Evolutionary conservation across 345 rosid genomes (phyloP).

Genomic region (Hevea brasiliensis): DNA sequence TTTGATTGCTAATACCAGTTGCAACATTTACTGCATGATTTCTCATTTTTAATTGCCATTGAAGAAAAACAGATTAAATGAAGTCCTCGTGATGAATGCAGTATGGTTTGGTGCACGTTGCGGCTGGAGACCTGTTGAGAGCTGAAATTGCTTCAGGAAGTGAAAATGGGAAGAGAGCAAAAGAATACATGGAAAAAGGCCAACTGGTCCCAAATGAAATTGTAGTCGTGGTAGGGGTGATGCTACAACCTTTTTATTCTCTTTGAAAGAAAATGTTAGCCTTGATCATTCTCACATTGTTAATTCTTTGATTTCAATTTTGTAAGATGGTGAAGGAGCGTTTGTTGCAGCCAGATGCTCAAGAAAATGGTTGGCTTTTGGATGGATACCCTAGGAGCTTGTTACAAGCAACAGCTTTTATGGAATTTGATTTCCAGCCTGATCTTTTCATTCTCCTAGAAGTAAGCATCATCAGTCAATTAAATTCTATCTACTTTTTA

Average conservation of each 20-base stretch:
- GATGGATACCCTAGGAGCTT: constrained; percentile 96
- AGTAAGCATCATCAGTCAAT: constrained; percentile 35
- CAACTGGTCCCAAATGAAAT: constrained; percentile 74
- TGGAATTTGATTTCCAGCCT: constrained; percentile 62
- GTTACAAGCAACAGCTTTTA: constrained; percentile 85
- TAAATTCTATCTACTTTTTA: background rate
- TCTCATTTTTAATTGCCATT: constrained; percentile 19
- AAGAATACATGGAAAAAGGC: constrained; percentile 85
- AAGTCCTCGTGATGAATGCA: constrained; percentile 51
- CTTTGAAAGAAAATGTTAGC: background rate
- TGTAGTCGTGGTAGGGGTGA: constrained; percentile 55
- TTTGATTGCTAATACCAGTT: constrained; percentile 14
- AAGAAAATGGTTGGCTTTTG: constrained; percentile 87
- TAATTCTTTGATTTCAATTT: constrained; percentile 19
- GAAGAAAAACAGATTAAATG: constrained; percentile 27
- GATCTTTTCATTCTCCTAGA: constrained; percentile 83
- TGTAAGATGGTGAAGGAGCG: constrained; percentile 90
- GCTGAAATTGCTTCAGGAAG: constrained; percentile 78
- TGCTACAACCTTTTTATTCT: background rate
- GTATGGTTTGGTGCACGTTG: constrained; percentile 89
- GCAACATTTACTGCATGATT: background rate
- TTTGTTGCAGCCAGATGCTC: constrained; percentile 64
- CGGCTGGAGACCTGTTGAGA: constrained; percentile 90
- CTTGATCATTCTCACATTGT: constrained; percentile 10
- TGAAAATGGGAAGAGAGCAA: constrained; percentile 80